Evolutionary conservation across 2,329 filamentous ascomycete genomes (phyloP), one percentile per base, ranked within the genome.

Genomic region (Colletotrichum lupini): DNA sequence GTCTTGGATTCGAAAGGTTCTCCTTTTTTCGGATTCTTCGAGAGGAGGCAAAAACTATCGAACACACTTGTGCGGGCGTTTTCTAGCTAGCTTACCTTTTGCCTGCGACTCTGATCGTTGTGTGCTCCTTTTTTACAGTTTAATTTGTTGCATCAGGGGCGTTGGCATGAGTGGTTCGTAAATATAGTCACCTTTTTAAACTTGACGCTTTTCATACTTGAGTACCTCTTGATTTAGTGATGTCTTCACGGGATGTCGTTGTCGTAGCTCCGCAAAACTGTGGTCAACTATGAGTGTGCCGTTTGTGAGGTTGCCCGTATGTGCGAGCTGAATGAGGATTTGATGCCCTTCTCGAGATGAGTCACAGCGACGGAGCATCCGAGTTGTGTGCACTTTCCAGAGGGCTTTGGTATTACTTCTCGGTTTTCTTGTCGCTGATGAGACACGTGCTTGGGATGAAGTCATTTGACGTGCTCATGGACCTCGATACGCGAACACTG

Each of bases 101-200:
- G 6, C 42, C 60, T 46, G 49, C 55, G 56, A 61, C 53, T 35
- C 22, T 26, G 22, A 49, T n/a, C 28, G 24, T 26, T 62, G 26
- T n/a, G 8, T 49, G 42, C 35, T 1, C 22, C 59, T 12, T 22
- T 56, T 9, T 14, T 60, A 8, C 57, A 22, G 32, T 59, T 16
- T 49, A 11, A 2, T 72, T 35, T 58, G 56, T 65, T 67, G 73
- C 73, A 74, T 73, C 26, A 56, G 65, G 70, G 73, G 73, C 73
- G 73, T 74, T 66, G 26, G 73, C 73, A 74, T 72, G 68, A 74
- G 61, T 46, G 42, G 55, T 57, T 65, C 53, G 46, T 65, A 68
- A 49, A 73, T 69, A 67, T 74, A 70, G 64, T 69, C 60, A 64
- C 57, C 37, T 72, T 63, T 58, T 49, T 6, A 6, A 53, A 63